Base-by-base conservation (phyloP, 805 yeast species). In the Priceomyces fermenticarens region DNA sequence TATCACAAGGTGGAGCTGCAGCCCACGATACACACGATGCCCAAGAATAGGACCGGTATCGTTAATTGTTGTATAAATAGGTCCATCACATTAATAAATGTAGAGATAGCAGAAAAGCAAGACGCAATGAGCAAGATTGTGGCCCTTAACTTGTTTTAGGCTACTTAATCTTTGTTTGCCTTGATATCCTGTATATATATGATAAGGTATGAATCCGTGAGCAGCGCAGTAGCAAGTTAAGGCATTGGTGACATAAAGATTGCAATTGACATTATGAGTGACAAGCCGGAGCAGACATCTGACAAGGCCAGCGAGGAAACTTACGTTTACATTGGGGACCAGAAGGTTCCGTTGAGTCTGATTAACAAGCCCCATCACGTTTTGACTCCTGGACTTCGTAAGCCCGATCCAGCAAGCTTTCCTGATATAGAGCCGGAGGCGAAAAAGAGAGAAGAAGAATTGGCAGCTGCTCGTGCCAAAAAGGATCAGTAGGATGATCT, bases 331-430 rank as follows among this genome's bases (percentile, higher is more conserved):
- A 52, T 70, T 31, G 68, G 66, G 14, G 72, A 71, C 34, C 57
- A 54, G 41, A 51, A 49, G 40, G 70, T 70, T 9, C 75, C 73
- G 5, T 61, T 65, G 43, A 51, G 49, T 36, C 38, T 39, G 33
- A 63, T 70, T 45, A 67, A 58, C 52, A 66, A 64, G 44, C 75
- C 75, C 3, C 75, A 70, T 46, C 38, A 57, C 26, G 55, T 58
- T 14, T 34, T 59, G 17, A 46, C 54, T 30, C 67, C 67, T 8
- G 30, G 38, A 14, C 39, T 50, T 10, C 57, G 52, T 38, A 55
- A 55, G 41, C 48, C 53, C 12, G 51, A 57, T 38, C 47, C 61
- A 1, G 45, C 44, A 11, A 36, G 48, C 6, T 62, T 64, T 40
- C 71, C 71, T 10, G 63, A 56, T 32, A 45, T 64, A 34, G 65